phyloP scores from a whole-genome alignment of 257 asterid species.

The Solanum infundibuliforme region DNA sequence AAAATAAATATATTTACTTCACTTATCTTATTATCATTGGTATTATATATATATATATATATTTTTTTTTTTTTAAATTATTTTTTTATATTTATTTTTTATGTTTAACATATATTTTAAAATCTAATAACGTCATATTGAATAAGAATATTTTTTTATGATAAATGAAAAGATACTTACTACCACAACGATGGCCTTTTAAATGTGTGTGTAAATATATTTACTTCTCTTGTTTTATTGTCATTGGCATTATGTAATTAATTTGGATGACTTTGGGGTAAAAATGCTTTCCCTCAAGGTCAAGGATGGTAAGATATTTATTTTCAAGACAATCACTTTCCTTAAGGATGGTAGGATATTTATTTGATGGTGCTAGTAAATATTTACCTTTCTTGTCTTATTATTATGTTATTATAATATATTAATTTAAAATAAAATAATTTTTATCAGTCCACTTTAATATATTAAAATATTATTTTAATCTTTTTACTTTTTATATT shows the following conservation, averaged over 20 bases:
- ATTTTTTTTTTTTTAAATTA: no score
- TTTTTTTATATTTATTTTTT: no score
- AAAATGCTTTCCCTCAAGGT: background rate
- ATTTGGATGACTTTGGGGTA: background rate
- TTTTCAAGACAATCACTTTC: background rate
- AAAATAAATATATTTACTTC: background rate
- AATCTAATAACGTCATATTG: no score
- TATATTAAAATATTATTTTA: no score
- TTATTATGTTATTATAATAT: background rate
- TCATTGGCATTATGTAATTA: background rate
- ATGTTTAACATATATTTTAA: no score
- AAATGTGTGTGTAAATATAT: background rate
- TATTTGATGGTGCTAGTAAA: background rate
- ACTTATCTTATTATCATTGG: background rate
- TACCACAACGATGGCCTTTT: accelerated
- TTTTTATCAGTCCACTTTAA: no score
- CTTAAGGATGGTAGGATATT: background rate
- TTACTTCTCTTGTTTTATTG: background rate
- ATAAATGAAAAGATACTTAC: no score
- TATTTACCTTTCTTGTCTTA: background rate
- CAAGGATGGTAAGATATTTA: background rate
- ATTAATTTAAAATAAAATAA: background rate
- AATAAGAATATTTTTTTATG: no score
- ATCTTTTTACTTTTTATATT: no score
- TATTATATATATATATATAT: no score